These are phyloP conservation scores for Paradendryphiella salina DNA, from an alignment of 2,329 filamentous ascomycete species.

Conservation along the genomic window DNA sequence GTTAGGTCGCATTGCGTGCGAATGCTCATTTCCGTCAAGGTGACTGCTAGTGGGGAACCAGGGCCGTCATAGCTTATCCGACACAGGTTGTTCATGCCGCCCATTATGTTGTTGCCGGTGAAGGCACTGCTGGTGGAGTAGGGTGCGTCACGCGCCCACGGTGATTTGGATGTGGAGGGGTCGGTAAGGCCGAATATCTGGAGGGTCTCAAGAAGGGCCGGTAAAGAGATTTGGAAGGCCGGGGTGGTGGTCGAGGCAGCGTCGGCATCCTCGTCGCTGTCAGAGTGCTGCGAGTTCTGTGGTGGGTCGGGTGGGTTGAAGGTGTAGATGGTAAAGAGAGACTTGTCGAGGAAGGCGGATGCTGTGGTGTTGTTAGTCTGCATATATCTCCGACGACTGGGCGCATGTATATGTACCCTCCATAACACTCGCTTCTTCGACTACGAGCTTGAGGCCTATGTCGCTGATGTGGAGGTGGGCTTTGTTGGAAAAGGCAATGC, in stretches of 20 bases:
- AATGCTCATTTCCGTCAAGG: conserved; percentile 82
- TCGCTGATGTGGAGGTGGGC: conserved; percentile 76
- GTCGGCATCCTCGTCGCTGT: conserved; percentile 42
- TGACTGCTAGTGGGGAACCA: conserved; percentile 79
- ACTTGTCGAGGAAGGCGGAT: conserved; percentile 82
- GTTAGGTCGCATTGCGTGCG: conserved; percentile 75
- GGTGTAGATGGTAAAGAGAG: conserved; percentile 82
- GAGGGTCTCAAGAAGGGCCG: conserved; percentile 86
- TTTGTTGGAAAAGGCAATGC: conserved; percentile 63
- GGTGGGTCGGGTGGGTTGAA: conserved; percentile 60
- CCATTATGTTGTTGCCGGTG: conserved; percentile 72
- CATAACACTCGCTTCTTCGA: conserved; percentile 86
- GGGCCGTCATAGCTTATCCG: conserved; percentile 74
- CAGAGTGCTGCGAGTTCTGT: conserved; percentile 40
- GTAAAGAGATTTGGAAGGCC: conserved; percentile 83
- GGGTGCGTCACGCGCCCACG: conserved; percentile 48
- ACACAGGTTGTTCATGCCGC: conserved; percentile 77
- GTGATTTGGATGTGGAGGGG: conserved; percentile 43
- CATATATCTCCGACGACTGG: not conserved
- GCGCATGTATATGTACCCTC: conserved; percentile 63
- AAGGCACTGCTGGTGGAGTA: conserved; percentile 71
- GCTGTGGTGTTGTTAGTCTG: conserved; percentile 49
- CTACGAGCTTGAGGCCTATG: conserved; percentile 83
- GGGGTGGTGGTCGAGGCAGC: conserved; percentile 53
- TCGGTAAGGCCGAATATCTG: conserved; percentile 83